Evolutionary conservation across 768 basidiomycete genomes (phyloP), one percentile per base, ranked within the genome.

Genomic region (Thelephora ganbajun): DNA sequence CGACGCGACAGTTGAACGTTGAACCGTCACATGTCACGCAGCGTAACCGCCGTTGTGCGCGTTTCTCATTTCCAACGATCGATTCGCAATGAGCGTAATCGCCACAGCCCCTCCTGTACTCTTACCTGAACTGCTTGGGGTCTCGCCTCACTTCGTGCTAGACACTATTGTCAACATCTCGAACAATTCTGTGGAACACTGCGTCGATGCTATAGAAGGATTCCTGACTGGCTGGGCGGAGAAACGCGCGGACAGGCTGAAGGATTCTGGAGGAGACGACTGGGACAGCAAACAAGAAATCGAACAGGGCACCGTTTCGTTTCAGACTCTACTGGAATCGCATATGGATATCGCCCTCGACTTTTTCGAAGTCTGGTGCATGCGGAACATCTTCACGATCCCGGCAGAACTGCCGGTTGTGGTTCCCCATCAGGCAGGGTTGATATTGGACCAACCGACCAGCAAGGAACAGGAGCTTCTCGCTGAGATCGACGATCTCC

Each of bases 331-430:
- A 39, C 71, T 96, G 12, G 87, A 92, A 57, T 79, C 79, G 47
- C 90, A 92, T 54, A 81, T 86, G 39, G 91, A 96, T 57, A 73
- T 88, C 41, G 91, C 90, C 0, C 88, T 93, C 50, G 91, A 96
- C 61, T 85, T 83, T 58, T 87, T 96, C 56, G 90, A 91, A 63
- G 81, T 80, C 0, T 94, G 91, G 90, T 80, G 79, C 11, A 61
- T 91, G 57, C 69, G 89, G 36, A 96, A 94, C 63, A 83, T 91
- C 48, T 94, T 94, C 56, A 75, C 79, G 45, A 72, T 91, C 13
- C 76, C 80, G 0, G 68, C 74, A 2, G 77, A 80, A 50, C 56
- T 88, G 33, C 80, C 80, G 0, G 65, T 89, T 30, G 77, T 89
- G 12, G 70, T 80, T 3, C 83, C 83, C 2, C 86, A 88, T 57